Evolutionary conservation across 1,284 basidiomycete genomes (phyloP).

Genomic region (Inonotus obliquus): DNA sequence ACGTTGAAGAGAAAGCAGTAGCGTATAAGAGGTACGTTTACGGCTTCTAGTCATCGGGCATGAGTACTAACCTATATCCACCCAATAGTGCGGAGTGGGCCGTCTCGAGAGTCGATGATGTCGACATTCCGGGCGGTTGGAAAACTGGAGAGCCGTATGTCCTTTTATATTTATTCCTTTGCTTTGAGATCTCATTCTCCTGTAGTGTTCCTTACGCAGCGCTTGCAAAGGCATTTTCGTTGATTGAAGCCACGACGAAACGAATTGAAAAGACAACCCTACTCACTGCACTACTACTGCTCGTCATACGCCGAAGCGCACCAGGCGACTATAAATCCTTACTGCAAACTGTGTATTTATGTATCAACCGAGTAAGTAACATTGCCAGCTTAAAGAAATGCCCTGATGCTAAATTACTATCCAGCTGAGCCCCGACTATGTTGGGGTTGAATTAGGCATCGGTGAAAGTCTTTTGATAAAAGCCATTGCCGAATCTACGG

Average conservation of each 20-base stretch:
- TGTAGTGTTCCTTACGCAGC: slow-evolving; percentile 90
- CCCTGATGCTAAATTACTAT: slow-evolving; percentile 3
- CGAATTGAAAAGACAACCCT: slow-evolving; percentile 90
- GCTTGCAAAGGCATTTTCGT: slow-evolving; percentile 81
- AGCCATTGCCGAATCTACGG: slow-evolving; percentile 93
- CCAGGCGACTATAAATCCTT: slow-evolving; percentile 68
- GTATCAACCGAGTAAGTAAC: slow-evolving; percentile 88
- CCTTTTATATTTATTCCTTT: not conserved
- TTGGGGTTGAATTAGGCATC: slow-evolving; percentile 94
- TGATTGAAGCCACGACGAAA: slow-evolving; percentile 95
- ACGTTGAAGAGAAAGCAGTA: slow-evolving; percentile 27
- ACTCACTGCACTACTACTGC: slow-evolving; percentile 83
- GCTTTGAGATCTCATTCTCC: not conserved
- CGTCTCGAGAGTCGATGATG: slow-evolving; percentile 58
- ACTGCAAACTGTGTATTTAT: slow-evolving; percentile 90
- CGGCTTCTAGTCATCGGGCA: not conserved
- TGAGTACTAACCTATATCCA: not conserved
- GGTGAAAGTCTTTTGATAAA: slow-evolving; percentile 95
- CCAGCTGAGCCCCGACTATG: slow-evolving; percentile 92
- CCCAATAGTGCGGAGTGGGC: slow-evolving; percentile 63
- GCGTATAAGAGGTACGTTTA: slow-evolving; percentile 59
- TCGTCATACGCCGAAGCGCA: slow-evolving; percentile 83
- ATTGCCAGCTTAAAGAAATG: too few relatives aligned
- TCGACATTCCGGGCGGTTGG: slow-evolving; percentile 84
- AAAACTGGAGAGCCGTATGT: slow-evolving; percentile 81